phyloP scores from a whole-genome alignment of 2,329 filamentous ascomycete species.

The Microascus cirrosus region DNA sequence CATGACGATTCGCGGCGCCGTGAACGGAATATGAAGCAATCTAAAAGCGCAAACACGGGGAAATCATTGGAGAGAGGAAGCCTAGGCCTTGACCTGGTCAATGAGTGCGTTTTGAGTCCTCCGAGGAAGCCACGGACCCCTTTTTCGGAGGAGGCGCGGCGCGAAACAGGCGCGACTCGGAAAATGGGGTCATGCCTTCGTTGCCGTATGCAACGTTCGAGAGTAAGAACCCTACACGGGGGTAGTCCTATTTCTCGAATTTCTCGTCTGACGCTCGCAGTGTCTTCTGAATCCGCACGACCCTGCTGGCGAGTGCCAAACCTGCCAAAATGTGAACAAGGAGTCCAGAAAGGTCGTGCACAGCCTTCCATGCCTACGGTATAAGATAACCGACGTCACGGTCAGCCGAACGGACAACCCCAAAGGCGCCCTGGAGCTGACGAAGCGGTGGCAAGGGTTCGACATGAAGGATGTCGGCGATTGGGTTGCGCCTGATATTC shows the following conservation, averaged over 20 bases:
- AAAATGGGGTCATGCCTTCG: slow-evolving; percentile 28
- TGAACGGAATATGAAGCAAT: no score
- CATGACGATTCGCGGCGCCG: no score
- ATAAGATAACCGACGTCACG: slow-evolving; percentile 26
- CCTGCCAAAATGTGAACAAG: slow-evolving; percentile 24
- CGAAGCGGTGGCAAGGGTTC: slow-evolving; percentile 27
- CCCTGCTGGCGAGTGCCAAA: slow-evolving; percentile 22
- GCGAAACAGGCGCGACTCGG: slow-evolving; percentile 22
- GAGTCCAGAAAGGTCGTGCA: slow-evolving; percentile 36
- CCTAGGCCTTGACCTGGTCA: no score
- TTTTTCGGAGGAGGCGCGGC: slow-evolving; percentile 15
- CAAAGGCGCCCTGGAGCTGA: slow-evolving; percentile 28
- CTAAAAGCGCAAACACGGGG: no score
- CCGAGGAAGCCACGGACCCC: no score
- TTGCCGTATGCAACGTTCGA: slow-evolving; percentile 30
- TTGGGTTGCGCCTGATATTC: slow-evolving; percentile 14
- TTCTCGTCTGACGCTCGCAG: slow-evolving; percentile 13
- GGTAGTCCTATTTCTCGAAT: no score
- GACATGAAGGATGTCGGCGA: slow-evolving; percentile 28
- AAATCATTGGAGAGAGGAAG: no score
- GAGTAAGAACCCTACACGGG: slow-evolving; percentile 19
- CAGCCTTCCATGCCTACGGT: slow-evolving; percentile 28
- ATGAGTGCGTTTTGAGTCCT: no score
- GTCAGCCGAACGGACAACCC: slow-evolving; percentile 21
- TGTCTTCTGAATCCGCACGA: slow-evolving; percentile 22